Conservation (phyloP, 768 basidiomycete species). For the Boletus rubropictus region DNA sequence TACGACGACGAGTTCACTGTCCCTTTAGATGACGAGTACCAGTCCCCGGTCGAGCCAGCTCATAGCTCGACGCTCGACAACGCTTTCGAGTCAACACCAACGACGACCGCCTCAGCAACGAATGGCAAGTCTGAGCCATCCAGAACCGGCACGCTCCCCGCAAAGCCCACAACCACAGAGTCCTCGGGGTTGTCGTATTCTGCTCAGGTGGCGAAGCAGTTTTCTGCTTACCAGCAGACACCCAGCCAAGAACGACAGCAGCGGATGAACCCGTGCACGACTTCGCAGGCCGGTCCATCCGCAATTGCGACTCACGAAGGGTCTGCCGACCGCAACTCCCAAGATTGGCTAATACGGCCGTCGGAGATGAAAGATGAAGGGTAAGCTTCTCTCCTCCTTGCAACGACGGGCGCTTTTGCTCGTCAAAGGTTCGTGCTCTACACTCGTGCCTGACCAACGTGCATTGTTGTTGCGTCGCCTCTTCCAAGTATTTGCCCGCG, state of each 20-base stretch:
- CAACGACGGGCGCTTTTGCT: constrained; percentile 13
- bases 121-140: constrained; percentile 23
- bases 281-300: constrained; percentile 23
- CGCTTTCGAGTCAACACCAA: constrained; percentile 13
- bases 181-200: constrained; percentile 46
- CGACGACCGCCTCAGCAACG: constrained; percentile 11
- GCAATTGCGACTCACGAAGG: constrained; percentile 35
- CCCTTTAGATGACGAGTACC: constrained; percentile 30
- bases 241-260: constrained; percentile 60
- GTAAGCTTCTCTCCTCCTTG: constrained; percentile 45
- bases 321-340: constrained; percentile 30
- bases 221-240: constrained; percentile 57
- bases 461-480: constrained; percentile 6
- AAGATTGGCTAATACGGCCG: constrained; percentile 53
- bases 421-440: constrained; percentile 8
- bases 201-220: constrained; percentile 61
- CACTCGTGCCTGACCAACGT: constrained; percentile 4
- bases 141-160: constrained; percentile 21
- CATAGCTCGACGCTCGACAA: constrained; percentile 15
- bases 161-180: constrained; percentile 24
- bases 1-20: constrained; percentile 44
- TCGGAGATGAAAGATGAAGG: constrained; percentile 79
- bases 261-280: constrained; percentile 27
- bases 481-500: constrained; percentile 11
- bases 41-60: constrained; percentile 23